A percentile compares a stretch with the other conserved stretches of the same genome.
Conservation (phyloP, 306 rosid species). For the Trifolium pratense region DNA sequence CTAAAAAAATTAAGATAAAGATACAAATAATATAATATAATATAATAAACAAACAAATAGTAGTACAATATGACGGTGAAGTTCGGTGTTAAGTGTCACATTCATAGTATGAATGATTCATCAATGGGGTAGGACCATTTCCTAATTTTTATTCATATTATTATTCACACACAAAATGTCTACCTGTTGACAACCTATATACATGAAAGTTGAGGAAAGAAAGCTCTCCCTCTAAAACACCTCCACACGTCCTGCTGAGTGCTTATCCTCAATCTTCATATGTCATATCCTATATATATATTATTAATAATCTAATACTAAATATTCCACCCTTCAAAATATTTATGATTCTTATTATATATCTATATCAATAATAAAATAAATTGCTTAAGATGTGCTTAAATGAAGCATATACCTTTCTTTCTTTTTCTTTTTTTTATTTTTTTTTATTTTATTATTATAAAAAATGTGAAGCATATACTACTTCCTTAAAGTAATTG, state of each 20-base stretch:
- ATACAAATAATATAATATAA: too few species aligned
- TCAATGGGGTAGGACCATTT: not conserved
- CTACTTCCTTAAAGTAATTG: too few species aligned
- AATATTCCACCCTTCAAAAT: not conserved
- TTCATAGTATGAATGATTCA: constrained; percentile 2
- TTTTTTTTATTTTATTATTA: too few species aligned
- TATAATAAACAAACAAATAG: not conserved
- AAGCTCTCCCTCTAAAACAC: constrained; percentile 20
- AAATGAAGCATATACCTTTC: too few species aligned
- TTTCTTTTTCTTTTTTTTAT: too few species aligned
- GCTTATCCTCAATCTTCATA: constrained; percentile 5
- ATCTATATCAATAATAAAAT: not conserved
- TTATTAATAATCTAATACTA: too few species aligned
- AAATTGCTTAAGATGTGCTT: not conserved
- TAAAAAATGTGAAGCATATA: too few species aligned
- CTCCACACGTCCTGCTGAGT: constrained; percentile 27
- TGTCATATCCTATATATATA: not conserved
- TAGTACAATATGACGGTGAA: not conserved
- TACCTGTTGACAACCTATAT: constrained; percentile 1
- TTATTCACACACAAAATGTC: constrained; percentile 18
- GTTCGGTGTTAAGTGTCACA: constrained; percentile 33
- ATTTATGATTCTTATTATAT: not conserved
- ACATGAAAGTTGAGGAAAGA: not conserved
- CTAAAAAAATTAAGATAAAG: not conserved
- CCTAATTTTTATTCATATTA: not conserved